Evolutionary conservation across 108 stramenopile species (phyloP).

Genomic region (Pinguiococcus pyrenoidosus): DNA sequence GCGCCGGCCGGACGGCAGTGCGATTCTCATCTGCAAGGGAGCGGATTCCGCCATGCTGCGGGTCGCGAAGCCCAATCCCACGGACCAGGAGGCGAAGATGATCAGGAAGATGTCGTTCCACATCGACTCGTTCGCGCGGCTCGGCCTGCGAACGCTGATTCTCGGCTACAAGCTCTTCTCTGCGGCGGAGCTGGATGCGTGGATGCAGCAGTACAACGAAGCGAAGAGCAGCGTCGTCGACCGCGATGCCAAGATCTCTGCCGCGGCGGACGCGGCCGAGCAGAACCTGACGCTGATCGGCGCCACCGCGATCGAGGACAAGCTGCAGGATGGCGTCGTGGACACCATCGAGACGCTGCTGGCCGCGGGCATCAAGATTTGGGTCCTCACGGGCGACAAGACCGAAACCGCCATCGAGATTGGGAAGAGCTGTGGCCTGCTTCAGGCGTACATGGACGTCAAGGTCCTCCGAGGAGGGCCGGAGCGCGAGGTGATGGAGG

Average conservation of each 20-base stretch:
- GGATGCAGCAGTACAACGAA: constrained; percentile 59
- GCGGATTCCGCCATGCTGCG: constrained; percentile 85
- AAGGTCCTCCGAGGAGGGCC: no score
- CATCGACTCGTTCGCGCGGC: constrained; percentile 55
- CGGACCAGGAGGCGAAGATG: not conserved
- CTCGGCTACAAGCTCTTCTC: constrained; percentile 63
- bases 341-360: constrained; percentile 73
- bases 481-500: no score
- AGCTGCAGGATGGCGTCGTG: constrained; percentile 85
- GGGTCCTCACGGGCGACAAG: constrained; percentile 97
- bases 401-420: constrained; percentile 95
- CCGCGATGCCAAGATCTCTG: constrained; percentile 44
- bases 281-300: constrained; percentile 68
- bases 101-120: no score
- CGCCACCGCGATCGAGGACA: constrained; percentile 95
- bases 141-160: constrained; percentile 85
- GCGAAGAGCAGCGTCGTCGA: constrained; percentile 54
- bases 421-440: constrained; percentile 43
- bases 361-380: constrained; percentile 83
- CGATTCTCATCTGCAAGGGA: constrained; percentile 67
- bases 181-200: constrained; percentile 52
- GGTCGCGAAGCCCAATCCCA: no score
- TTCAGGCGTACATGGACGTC: constrained; percentile 6
- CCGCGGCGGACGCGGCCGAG: constrained; percentile 60
- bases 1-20: constrained; percentile 20